phyloP scores from a whole-genome alignment of 768 basidiomycete species.

The Amanita pseudoporphyria region DNA sequence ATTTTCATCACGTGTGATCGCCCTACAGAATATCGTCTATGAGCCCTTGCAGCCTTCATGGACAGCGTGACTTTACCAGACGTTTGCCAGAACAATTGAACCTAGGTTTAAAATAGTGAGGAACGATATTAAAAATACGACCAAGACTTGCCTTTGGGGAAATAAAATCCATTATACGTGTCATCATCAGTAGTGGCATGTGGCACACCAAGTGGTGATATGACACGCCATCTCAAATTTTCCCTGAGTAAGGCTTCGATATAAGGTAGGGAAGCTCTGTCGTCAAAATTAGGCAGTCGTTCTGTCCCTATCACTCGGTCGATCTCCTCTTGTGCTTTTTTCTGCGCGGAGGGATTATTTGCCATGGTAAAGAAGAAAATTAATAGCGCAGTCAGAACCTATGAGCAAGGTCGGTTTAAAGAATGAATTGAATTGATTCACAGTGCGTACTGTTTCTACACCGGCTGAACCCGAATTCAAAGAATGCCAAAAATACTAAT shows the following conservation, averaged over 20 bases:
- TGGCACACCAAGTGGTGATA: background rate
- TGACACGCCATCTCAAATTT: background rate
- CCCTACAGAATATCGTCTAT: conserved; percentile 7
- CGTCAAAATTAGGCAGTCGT: background rate
- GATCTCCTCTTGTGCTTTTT: conserved; percentile 1
- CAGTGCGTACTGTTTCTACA: background rate
- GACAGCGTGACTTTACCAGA: conserved; percentile 8
- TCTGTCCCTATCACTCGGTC: background rate
- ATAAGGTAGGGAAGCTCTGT: background rate
- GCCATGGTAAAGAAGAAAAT: background rate
- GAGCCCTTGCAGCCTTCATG: too few species aligned
- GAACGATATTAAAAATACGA: background rate
- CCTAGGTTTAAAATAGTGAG: conserved; percentile 1
- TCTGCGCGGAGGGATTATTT: background rate
- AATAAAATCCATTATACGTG: conserved; percentile 15
- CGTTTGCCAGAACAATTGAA: conserved; percentile 13
- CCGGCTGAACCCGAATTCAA: background rate
- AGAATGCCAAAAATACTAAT: background rate
- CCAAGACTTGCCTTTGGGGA: conserved; percentile 9
- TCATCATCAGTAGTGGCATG: conserved; percentile 9
- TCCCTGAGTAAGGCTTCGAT: background rate
- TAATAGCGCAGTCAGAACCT: background rate
- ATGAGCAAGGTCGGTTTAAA: background rate
- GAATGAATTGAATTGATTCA: background rate
- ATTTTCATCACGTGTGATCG: conserved; percentile 20